Evolutionary conservation across 2,329 filamentous ascomycete species (phyloP).

Genomic region (Neonectria hederae): DNA sequence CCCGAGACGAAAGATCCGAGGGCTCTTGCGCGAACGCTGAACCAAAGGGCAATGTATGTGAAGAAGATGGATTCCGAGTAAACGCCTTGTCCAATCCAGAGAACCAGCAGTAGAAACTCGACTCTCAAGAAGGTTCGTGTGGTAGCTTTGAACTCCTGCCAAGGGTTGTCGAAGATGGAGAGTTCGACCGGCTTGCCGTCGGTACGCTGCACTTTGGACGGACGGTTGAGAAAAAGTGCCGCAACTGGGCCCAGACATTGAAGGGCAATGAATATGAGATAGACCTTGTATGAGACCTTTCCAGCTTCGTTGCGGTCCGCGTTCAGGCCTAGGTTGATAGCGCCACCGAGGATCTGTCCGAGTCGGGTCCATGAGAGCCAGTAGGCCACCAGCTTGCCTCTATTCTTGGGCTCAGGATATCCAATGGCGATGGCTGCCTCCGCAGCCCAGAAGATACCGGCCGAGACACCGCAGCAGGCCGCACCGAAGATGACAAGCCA

Average conservation of each 20-base stretch:
- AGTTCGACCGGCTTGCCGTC: slow-evolving; percentile 69
- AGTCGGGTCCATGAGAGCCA: slow-evolving; percentile 70
- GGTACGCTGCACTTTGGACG: slow-evolving; percentile 66
- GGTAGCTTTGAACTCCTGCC: slow-evolving; percentile 66
- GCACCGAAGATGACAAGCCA: slow-evolving; percentile 57
- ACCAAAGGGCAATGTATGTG: slow-evolving; percentile 61
- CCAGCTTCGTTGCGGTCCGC: slow-evolving; percentile 62
- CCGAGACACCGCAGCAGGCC: slow-evolving; percentile 52
- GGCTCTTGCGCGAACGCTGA: slow-evolving; percentile 69
- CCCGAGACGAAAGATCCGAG: slow-evolving; percentile 73
- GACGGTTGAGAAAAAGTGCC: slow-evolving; percentile 66
- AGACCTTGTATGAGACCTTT: slow-evolving; percentile 72
- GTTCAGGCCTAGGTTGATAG: slow-evolving; percentile 73
- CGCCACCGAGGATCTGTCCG: slow-evolving; percentile 65
- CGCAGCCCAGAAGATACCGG: slow-evolving; percentile 49
- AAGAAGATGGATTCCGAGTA: slow-evolving; percentile 71
- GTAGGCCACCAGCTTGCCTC: slow-evolving; percentile 68
- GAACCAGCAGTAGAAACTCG: slow-evolving; percentile 68
- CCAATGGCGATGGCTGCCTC: slow-evolving; percentile 56
- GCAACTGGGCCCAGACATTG: slow-evolving; percentile 69
- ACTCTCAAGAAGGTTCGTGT: slow-evolving; percentile 65
- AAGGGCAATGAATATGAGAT: slow-evolving; percentile 72
- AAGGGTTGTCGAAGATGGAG: slow-evolving; percentile 61
- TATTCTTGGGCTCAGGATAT: slow-evolving; percentile 72
- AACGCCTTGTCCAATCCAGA: slow-evolving; percentile 72